A percentile compares a stretch with the other conserved stretches of the same genome.
Evolutionary conservation across 1,284 basidiomycete species (phyloP).

Genomic region (Hemileia vastatrix): DNA sequence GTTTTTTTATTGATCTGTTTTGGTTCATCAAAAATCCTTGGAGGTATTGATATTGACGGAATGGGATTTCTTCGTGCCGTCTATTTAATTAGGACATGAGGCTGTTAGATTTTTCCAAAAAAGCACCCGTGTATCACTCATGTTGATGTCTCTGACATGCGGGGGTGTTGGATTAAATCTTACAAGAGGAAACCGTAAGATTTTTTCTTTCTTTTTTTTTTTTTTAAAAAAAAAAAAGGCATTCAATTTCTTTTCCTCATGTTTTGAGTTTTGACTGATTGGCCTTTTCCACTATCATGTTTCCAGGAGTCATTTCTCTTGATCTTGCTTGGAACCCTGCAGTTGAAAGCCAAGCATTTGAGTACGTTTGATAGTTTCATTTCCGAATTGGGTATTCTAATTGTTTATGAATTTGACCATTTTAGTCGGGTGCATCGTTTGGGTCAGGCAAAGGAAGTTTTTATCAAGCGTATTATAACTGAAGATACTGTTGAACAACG

Average conservation of each 20-base stretch:
- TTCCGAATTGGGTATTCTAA: conserved; percentile 21
- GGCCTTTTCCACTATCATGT: conserved; percentile 22
- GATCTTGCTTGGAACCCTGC: conserved; percentile 59
- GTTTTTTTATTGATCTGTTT: background rate
- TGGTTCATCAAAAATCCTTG: too few species aligned
- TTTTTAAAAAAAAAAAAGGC: too few species aligned
- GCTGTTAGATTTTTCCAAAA: conserved; percentile 38
- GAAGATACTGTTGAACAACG: conserved; percentile 44
- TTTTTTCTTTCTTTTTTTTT: background rate
- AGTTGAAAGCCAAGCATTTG: conserved; percentile 48
- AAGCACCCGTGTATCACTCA: conserved; percentile 36
- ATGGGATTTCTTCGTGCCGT: background rate
- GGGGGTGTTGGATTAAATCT: conserved; percentile 41
- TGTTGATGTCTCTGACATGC: conserved; percentile 46
- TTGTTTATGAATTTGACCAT: conserved; percentile 35
- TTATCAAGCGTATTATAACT: conserved; percentile 27
- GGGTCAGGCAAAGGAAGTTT: conserved; percentile 9
- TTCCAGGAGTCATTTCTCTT: conserved; percentile 52
- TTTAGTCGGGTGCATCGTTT: conserved; percentile 13
- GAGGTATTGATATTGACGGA: background rate
- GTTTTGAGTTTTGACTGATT: background rate
- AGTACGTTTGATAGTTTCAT: conserved; percentile 49
- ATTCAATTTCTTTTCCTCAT: background rate
- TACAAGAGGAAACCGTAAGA: conserved; percentile 12
- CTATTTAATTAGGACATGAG: too few species aligned